Percentiles rank a stretch among this genome's conserved stretches.
Conservation (phyloP, 345 rosid genomes). For the Physaria fendleri region DNA sequence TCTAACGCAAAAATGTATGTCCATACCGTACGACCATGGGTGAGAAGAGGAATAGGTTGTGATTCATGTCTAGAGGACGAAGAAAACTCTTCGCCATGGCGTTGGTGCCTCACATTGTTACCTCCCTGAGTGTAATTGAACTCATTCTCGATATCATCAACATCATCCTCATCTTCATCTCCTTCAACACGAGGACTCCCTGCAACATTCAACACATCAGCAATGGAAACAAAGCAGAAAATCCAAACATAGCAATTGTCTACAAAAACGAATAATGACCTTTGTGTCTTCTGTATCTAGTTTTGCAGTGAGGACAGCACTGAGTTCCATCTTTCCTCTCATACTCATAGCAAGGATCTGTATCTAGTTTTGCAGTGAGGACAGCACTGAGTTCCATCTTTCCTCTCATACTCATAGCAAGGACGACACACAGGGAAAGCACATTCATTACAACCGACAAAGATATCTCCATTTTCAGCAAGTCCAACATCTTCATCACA, state of each 20-base stretch:
- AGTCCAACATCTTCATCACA: conserved; percentile 87
- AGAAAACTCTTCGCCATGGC: conserved; percentile 85
- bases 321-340: conserved; percentile 99
- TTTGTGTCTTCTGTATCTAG: conserved; percentile 88
- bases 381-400: conserved; percentile 96
- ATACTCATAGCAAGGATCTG: conserved; percentile 90
- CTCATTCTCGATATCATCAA: conserved; percentile 95
- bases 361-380: conserved; percentile 99
- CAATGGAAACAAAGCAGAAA: background rate
- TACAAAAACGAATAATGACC: conserved; percentile 35
- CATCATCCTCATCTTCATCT: conserved; percentile 97
- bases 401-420: conserved; percentile 97
- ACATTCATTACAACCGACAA: conserved; percentile 99
- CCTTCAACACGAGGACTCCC: conserved; percentile 95
- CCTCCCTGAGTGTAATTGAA: conserved; percentile 64
- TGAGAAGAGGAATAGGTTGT: conserved; percentile 91
- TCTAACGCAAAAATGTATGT: conserved; percentile 14
- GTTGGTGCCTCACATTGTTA: conserved; percentile 57
- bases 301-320: conserved; percentile 99
- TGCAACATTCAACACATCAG: conserved; percentile 25
- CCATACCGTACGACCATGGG: conserved; percentile 73
- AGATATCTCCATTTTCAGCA: conserved; percentile 55
- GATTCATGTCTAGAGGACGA: conserved; percentile 90
- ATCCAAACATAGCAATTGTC: background rate
- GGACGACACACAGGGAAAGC: conserved; percentile 98